Evolutionary conservation across 2,329 filamentous ascomycete species (phyloP), one percentile per base, ranked within the genome.

Genomic region (Catunica adiposa): DNA sequence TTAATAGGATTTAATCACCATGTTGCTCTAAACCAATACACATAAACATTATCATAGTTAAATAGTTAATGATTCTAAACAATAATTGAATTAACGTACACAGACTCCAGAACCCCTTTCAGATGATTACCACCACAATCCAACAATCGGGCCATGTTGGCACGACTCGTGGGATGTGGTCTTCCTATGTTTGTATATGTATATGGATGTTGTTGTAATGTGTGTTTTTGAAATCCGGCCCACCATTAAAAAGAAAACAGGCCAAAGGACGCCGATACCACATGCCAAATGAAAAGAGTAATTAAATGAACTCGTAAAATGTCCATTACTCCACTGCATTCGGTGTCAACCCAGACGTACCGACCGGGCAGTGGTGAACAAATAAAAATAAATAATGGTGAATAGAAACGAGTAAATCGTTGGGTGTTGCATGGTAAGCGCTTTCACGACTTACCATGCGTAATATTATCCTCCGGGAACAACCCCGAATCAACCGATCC

Each of bases 181-280:
- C 9, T 40, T 53, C 23, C 6, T 53, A 53, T 53, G 51, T 53
- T 38, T 26, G n/a, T 51, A 51, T 26, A 53, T 37, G 20, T 53
- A 29, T 40, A 53, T 40, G 51, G 20, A 40, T 40, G 15, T 29
- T 40, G 15, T 29, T 51, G 23, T 51, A 53, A 53, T 40, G 51
- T 53, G 34, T 34, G 22, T 52, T 54, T 54, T 46, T 44, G 53
- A 54, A 31, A 54, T 25, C 53, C 40, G 29, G 53, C 40, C 53
- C 23, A 48, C 53, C 42, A 26, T 54, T 31, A 37, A 54, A 48
- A 17, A 52, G 44, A 37, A 52, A 47, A 58, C 11, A 55, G 51
- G 29, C 47, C 48, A 51, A 56, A 53, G 22, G 46, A 55, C 54
- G 44, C 46, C 54, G 34, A 42, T 38, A 22, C 46, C 54, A 55